Percentiles rank a stretch among this genome's conserved stretches.
Evolutionary conservation across 257 asterid genomes (phyloP).

Genomic region (Plantago major): DNA sequence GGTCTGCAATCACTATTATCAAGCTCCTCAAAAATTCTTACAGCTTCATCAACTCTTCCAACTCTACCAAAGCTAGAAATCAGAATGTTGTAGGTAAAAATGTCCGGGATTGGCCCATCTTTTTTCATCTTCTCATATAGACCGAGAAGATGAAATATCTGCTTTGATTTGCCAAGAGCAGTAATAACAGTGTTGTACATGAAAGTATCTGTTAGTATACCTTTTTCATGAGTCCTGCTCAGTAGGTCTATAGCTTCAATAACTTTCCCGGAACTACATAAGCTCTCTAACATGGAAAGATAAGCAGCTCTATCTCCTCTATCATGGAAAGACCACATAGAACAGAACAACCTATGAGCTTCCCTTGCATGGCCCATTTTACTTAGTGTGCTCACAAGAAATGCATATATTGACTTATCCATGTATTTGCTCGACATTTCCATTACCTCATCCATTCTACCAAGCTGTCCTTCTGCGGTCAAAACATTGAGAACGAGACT

Average conservation of each 20-base stretch:
- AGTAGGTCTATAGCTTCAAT: slow-evolving; percentile 81
- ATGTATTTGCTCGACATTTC: slow-evolving; percentile 64
- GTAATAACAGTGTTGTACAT: slow-evolving; percentile 82
- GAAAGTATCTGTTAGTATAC: slow-evolving; percentile 58
- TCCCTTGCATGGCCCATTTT: slow-evolving; percentile 79
- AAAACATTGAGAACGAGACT: slow-evolving; percentile 62
- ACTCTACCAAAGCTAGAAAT: slow-evolving; percentile 80
- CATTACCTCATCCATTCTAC: slow-evolving; percentile 76
- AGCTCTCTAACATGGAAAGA: slow-evolving; percentile 75
- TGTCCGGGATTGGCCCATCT: slow-evolving; percentile 71
- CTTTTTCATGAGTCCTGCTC: slow-evolving; percentile 75
- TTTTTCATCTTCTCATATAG: slow-evolving; percentile 75
- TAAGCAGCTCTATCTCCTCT: slow-evolving; percentile 86
- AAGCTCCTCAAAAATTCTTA: slow-evolving; percentile 76
- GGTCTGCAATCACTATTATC: slow-evolving; percentile 67
- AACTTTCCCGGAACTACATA: slow-evolving; percentile 69
- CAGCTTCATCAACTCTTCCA: slow-evolving; percentile 78
- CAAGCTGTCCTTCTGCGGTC: slow-evolving; percentile 73
- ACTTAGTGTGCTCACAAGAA: slow-evolving; percentile 66
- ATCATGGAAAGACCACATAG: slow-evolving; percentile 90
- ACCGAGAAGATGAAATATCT: slow-evolving; percentile 57
- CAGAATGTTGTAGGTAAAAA: slow-evolving; percentile 82
- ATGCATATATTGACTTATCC: slow-evolving; percentile 82
- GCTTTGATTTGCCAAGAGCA: slow-evolving; percentile 72
- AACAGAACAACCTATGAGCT: slow-evolving; percentile 89